Base-by-base conservation (phyloP, 495 filamentous ascomycete species). In the Aspergillus nanangensis region DNA sequence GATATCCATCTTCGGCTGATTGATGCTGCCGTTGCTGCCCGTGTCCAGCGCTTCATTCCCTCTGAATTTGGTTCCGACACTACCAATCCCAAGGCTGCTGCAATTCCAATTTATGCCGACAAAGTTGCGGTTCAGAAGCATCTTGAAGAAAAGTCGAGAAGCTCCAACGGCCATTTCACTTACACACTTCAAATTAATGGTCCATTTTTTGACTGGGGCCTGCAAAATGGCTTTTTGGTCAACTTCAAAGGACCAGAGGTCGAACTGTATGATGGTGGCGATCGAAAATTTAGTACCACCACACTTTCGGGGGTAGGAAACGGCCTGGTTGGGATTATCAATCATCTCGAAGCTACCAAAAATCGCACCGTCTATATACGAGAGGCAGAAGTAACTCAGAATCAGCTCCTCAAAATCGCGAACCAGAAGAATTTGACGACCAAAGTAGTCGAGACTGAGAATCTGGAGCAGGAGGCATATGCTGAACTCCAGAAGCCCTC, bases 21-120 rank as follows among this genome's bases (percentile, higher is more conserved):
- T 10, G 81, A 87, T 41, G 84, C 83, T 2, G 73, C 80, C 0
- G 56, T 79, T 14, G 69, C 70, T 0, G 82, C 78, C 1, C 72
- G 75, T 11, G 80, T 87, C 3, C 67, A 74, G 56, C 74, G 82
- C 21, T 82, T 83, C 50, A 67, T 87, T 34, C 84, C 82, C 0
- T 78, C 75, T 9, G 81, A 85, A 49, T 89, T 80, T 47, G 85
- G 84, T 29, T 63, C 56, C 35, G 65, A 81, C 41, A 63, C 63
- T 1, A 47, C 69, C 41, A 70, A 82, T 37, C 54, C 62, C 4
- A 58, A 65, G 5, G 50, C 51, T 3, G 29, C 51, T 3, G 40
- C 55, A 7, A 55, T 77, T 0, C 69, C 72, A 3, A 51, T 79
- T 34, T 66, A 78, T 32, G 60, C 43, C 2, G 63, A 63, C 18